Percentiles rank a stretch among this genome's conserved stretches.
Conservation (phyloP, 192 early-diverging fungal genomes). For the Coemansia sp. region DNA sequence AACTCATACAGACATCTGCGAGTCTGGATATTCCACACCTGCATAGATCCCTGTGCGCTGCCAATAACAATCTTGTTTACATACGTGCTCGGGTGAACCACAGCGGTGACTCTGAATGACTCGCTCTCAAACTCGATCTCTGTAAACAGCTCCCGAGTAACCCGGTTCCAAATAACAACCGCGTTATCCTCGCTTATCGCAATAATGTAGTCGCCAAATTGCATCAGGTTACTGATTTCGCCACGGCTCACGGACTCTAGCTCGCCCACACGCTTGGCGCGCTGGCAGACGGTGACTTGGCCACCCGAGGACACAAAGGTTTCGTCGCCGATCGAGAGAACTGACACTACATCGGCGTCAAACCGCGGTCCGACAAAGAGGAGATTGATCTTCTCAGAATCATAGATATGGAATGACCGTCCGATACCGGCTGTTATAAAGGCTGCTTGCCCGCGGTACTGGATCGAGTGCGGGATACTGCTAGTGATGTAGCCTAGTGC, state of each 20-base stretch:
- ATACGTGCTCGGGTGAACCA: slow-evolving; percentile 96
- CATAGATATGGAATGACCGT: slow-evolving; percentile 86
- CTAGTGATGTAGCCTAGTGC: slow-evolving; percentile 90
- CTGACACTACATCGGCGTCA: slow-evolving; percentile 66
- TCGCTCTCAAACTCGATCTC: slow-evolving; percentile 72
- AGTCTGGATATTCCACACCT: slow-evolving; percentile 90
- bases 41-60: slow-evolving; percentile 83
- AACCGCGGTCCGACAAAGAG: slow-evolving; percentile 78
- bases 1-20: slow-evolving; percentile 84
- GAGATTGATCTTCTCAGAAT: slow-evolving; percentile 78
- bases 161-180: slow-evolving; percentile 76
- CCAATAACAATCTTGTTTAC: slow-evolving; percentile 94
- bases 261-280: slow-evolving; percentile 51
- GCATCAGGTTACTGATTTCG: slow-evolving; percentile 63
- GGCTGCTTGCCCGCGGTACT: slow-evolving; percentile 71
- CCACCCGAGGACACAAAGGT: slow-evolving; percentile 77
- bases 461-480: slow-evolving; percentile 77
- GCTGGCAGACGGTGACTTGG: slow-evolving; percentile 63
- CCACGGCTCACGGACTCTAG: slow-evolving; percentile 36
- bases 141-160: slow-evolving; percentile 70
- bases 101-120: slow-evolving; percentile 68
- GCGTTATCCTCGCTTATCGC: slow-evolving; percentile 81
- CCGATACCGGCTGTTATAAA: slow-evolving; percentile 91
- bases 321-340: slow-evolving; percentile 68
- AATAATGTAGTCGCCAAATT: slow-evolving; percentile 78